These are phyloP conservation scores for Talaromyces sp. DNA, from an alignment of 2,329 filamentous ascomycete genomes.

Conservation along the genomic window DNA sequence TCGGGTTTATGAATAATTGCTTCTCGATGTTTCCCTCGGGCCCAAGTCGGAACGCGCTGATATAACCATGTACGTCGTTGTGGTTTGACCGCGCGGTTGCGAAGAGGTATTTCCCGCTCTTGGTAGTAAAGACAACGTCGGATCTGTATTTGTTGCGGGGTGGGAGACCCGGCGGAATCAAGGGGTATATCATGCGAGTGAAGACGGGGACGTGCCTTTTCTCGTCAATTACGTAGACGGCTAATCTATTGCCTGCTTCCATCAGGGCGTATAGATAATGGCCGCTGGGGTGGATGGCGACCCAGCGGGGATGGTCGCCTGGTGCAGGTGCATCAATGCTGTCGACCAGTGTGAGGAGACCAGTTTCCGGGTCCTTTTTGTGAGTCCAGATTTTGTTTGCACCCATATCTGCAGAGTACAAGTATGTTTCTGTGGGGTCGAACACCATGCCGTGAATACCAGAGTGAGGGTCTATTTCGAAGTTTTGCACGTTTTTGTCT, in stretches of 20 bases:
- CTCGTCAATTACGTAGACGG: slow-evolving; percentile 76
- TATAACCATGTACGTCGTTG: slow-evolving; percentile 73
- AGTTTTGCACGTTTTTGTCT: slow-evolving; percentile 44
- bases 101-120: slow-evolving; percentile 72
- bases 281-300: slow-evolving; percentile 75
- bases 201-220: slow-evolving; percentile 71
- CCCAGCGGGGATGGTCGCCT: slow-evolving; percentile 81
- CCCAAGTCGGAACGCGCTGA: slow-evolving; percentile 72
- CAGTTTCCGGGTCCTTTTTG: slow-evolving; percentile 61
- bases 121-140: slow-evolving; percentile 74
- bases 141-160: slow-evolving; percentile 66
- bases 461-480: slow-evolving; percentile 43
- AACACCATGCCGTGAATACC: slow-evolving; percentile 51
- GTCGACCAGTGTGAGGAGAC: slow-evolving; percentile 66
- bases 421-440: slow-evolving; percentile 42
- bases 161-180: slow-evolving; percentile 64
- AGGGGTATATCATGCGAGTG: slow-evolving; percentile 70
- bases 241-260: slow-evolving; percentile 83
- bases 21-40: slow-evolving; percentile 68
- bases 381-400: slow-evolving; percentile 71
- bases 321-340: slow-evolving; percentile 67
- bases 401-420: slow-evolving; percentile 50
- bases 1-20: slow-evolving; percentile 78
- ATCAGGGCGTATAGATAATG: slow-evolving; percentile 81
- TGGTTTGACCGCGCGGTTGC: slow-evolving; percentile 78